Evolutionary conservation across 257 asterid genomes (phyloP).

Genomic region (Catharanthus roseus): DNA sequence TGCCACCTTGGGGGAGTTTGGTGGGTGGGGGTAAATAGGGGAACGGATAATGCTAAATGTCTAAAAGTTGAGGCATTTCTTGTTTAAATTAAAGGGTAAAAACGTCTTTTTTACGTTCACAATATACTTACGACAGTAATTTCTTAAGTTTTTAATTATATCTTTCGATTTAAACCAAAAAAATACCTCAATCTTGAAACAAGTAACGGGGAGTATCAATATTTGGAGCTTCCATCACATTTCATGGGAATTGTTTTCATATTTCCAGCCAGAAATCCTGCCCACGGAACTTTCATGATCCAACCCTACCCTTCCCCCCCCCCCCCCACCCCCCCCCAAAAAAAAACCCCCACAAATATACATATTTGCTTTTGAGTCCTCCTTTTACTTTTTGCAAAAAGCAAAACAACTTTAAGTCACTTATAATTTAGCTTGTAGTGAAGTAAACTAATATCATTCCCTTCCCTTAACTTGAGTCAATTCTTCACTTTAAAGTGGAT

Average conservation of each 20-base stretch:
- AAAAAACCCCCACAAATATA: too few species aligned
- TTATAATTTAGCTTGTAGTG: conserved; percentile 26
- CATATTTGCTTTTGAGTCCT: conserved; percentile 20
- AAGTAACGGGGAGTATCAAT: background rate
- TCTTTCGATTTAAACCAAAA: too few species aligned
- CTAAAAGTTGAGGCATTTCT: too few species aligned
- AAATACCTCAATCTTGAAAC: too few species aligned
- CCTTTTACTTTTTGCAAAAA: conserved; percentile 30
- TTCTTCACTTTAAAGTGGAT: conserved; percentile 27
- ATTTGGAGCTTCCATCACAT: conserved; percentile 21
- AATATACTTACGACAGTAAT: too few species aligned
- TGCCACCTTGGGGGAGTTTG: background rate
- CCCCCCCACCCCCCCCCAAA: conserved; percentile 10
- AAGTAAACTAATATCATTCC: conserved; percentile 13
- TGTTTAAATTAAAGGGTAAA: too few species aligned
- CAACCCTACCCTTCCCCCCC: conserved; percentile 6
- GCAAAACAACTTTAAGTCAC: conserved; percentile 46
- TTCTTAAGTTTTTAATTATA: too few species aligned
- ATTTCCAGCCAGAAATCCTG: conserved; percentile 49
- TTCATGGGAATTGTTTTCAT: conserved; percentile 30
- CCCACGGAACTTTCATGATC: conserved; percentile 39
- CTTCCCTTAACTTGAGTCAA: conserved; percentile 22
- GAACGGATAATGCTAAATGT: too few species aligned
- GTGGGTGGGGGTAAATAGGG: background rate
- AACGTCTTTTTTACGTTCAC: too few species aligned